These are phyloP conservation scores for Hysterium pulicare DNA, from an alignment of 2,329 filamentous ascomycete species.

Conservation along the genomic window DNA sequence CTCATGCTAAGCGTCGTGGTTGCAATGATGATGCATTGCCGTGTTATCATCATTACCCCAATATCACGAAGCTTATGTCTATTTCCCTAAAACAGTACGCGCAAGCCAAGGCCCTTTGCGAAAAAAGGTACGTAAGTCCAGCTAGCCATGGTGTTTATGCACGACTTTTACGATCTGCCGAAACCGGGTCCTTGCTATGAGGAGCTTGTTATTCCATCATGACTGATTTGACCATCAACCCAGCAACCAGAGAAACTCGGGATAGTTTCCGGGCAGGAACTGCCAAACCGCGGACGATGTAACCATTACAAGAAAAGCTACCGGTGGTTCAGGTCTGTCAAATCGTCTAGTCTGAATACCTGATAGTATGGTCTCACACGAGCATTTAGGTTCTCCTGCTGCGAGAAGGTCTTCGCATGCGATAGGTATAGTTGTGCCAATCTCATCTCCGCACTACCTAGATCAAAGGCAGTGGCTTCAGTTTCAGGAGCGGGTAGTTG, in stretches of 20 bases:
- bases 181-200: too few relatives aligned
- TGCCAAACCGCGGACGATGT: conserved; percentile 53
- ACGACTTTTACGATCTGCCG: too few relatives aligned
- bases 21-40: not conserved
- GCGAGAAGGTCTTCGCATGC: conserved; percentile 55
- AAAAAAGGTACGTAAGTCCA: conserved; percentile 10
- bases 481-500: conserved; percentile 4
- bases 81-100: conserved; percentile 8
- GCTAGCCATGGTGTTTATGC: too few relatives aligned
- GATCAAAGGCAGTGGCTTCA: too few relatives aligned
- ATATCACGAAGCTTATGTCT: conserved; percentile 5
- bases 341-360: not conserved
- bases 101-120: conserved; percentile 10
- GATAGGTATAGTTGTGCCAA: conserved; percentile 45
- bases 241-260: conserved; percentile 47
- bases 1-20: not conserved
- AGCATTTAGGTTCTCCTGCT: conserved; percentile 51
- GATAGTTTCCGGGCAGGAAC: conserved; percentile 52
- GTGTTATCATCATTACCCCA: conserved; percentile 2
- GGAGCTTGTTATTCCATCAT: too few relatives aligned
- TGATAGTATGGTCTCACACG: conserved; percentile 3
- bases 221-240: conserved; percentile 3
- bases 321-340: conserved; percentile 52
- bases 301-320: conserved; percentile 54
- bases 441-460: too few relatives aligned